Evolutionary conservation across 1,284 basidiomycete species (phyloP).

Genomic region (Dichomitus squalens): DNA sequence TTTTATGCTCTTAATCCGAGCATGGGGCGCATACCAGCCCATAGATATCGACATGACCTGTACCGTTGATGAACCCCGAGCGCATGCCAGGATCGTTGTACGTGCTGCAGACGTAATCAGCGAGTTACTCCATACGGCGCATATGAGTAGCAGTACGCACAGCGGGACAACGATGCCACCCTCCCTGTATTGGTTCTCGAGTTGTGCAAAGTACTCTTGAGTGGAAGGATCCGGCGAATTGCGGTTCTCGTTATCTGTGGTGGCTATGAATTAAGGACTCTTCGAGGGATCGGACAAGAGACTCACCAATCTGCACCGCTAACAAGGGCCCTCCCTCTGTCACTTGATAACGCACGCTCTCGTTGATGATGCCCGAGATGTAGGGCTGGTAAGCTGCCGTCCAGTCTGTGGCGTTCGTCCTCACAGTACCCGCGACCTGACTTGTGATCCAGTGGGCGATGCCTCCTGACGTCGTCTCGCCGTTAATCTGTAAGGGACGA

Average conservation of each 20-base stretch:
- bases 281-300: slow-evolving; percentile 27
- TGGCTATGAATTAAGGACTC: too few species aligned
- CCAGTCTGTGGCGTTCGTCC: slow-evolving; percentile 75
- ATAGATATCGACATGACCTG: slow-evolving; percentile 56
- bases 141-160: slow-evolving; percentile 12
- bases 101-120: slow-evolving; percentile 36
- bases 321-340: slow-evolving; percentile 76
- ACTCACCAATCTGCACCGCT: slow-evolving; percentile 40
- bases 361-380: slow-evolving; percentile 61
- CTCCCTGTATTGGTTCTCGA: slow-evolving; percentile 56
- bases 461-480: slow-evolving; percentile 81
- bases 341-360: slow-evolving; percentile 69
- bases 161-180: slow-evolving; percentile 68
- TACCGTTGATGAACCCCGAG: slow-evolving; percentile 72
- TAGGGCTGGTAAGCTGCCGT: slow-evolving; percentile 72
- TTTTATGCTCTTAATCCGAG: neutral
- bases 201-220: slow-evolving; percentile 58
- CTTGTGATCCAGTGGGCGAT: slow-evolving; percentile 79
- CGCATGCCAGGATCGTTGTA: slow-evolving; percentile 70
- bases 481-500: slow-evolving; percentile 63
- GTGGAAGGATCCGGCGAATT: slow-evolving; percentile 38
- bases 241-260: slow-evolving; percentile 75
- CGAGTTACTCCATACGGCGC: neutral
- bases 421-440: slow-evolving; percentile 63
- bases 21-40: slow-evolving; percentile 38